Base-by-base conservation (phyloP, 805 yeast species). In the Wickerhamomyces xylosicus region DNA sequence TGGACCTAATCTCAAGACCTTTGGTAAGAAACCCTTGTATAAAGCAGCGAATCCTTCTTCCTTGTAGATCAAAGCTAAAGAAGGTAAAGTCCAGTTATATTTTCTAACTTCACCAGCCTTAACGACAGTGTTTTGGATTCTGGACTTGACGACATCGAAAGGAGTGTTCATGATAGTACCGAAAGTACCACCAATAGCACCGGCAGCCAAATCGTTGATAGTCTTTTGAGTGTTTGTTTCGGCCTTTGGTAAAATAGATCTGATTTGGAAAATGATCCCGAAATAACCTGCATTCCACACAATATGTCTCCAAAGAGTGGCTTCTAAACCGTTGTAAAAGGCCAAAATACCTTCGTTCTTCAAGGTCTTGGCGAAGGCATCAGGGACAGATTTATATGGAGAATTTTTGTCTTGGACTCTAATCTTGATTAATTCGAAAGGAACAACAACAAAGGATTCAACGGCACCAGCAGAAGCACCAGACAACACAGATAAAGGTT, bases 381-480 rank as follows among this genome's bases (percentile, higher is more conserved):
- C 96, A 18, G 74, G 70, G 62, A 89, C 89, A 33, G 95, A 89
- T 45, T 72, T 79, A 67, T 82, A 89, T 54, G 74, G 78, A 34
- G 95, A 78, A 38, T 79, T 71, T 53, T 70, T 79, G 66, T 92
- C 97, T 65, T 92, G 99, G 53, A 92, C 71, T 65, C 95, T 78
- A 59, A 92, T 92, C 65, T 92, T 92, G 50, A 92, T 85, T 57
- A 92, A 72, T 64, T 92, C 99, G 58, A 92, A 92, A 15, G 99
- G 99, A 33, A 92, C 97, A 40, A 92, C 97, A 34, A 92, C 95
- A 58, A 89, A 86, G 3, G 96, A 77, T 62, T 92, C 99, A 35
- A 89, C 80, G 31, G 96, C 94, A 67, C 99, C 99, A 7, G 99
- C 98, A 42, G 95, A 83, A 29, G 97, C 97, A 66, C 99, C 99